Conservation (phyloP, 306 rosid species). For the Quercus cerris region DNA sequence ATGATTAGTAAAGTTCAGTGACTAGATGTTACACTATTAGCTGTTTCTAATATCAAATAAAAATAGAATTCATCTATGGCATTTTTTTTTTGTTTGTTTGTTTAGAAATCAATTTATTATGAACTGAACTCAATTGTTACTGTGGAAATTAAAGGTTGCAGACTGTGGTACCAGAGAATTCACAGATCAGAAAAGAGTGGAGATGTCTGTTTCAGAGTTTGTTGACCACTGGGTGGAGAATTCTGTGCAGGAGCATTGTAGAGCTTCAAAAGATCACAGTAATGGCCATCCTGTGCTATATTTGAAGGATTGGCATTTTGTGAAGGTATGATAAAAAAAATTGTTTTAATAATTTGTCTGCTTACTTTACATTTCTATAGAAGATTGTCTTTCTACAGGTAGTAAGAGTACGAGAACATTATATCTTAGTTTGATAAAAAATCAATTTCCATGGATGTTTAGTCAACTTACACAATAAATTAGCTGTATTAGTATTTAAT, state of each 20-base stretch:
- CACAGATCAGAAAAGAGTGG: conserved; percentile 85
- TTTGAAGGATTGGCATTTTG: conserved; percentile 99
- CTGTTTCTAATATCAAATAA: neutral
- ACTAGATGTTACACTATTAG: neutral
- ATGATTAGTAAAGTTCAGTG: neutral
- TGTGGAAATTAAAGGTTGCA: conserved; percentile 55
- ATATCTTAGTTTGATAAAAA: neutral
- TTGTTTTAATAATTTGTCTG: neutral
- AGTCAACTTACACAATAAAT: neutral
- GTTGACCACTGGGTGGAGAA: conserved; percentile 44
- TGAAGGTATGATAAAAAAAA: conserved; percentile 48
- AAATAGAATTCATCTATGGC: neutral
- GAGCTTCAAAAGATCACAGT: conserved; percentile 17
- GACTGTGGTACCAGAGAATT: conserved; percentile 76
- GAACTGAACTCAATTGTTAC: neutral
- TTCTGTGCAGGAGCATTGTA: conserved; percentile 24
- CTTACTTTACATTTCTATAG: neutral
- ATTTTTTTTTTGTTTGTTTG: neutral
- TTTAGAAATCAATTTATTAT: neutral
- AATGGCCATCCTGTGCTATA: conserved; percentile 46
- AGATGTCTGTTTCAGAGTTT: conserved; percentile 69
- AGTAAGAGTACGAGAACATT: neutral
- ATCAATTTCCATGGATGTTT: neutral
- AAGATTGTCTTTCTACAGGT: neutral
- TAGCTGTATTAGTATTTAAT: neutral